Conservation (phyloP, 352 stramenopile species). For the Blastocystis sp. region DNA sequence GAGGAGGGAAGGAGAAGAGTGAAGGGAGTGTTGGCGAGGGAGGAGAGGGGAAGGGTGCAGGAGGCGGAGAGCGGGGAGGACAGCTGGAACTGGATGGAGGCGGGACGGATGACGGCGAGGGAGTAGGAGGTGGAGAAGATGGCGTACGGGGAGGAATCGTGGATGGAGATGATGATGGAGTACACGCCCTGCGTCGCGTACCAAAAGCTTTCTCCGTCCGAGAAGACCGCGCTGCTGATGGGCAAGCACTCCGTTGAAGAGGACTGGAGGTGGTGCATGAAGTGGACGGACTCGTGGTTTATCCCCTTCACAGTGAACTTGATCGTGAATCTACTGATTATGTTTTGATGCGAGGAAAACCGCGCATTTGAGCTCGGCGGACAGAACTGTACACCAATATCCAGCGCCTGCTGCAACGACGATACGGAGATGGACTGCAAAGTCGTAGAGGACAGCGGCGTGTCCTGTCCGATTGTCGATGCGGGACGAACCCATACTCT, state of each 20-base stretch:
- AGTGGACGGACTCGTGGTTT: not conserved
- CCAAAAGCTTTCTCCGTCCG: slow-evolving; percentile 15
- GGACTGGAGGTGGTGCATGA: not conserved
- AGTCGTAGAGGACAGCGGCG: not conserved
- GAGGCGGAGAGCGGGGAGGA: not conserved
- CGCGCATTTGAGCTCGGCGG: not conserved
- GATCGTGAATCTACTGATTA: not conserved
- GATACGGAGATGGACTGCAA: not conserved
- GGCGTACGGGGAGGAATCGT: slow-evolving; percentile 6
- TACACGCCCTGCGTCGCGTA: slow-evolving; percentile 25
- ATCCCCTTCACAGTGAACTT: slow-evolving; percentile 14
- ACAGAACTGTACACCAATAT: slow-evolving; percentile 23
- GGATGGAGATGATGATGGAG: not conserved
- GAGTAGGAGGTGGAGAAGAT: slow-evolving; percentile 46
- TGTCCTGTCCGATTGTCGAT: not conserved
- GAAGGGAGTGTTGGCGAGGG: not conserved
- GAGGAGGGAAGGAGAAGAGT: slow-evolving; percentile 13
- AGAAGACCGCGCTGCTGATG: slow-evolving; percentile 9
- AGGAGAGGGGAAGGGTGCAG: not conserved
- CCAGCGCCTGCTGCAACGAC: not conserved
- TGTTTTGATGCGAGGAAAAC: not conserved
- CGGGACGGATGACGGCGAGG: not conserved
- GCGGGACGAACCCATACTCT: not conserved
- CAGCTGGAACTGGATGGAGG: not conserved
- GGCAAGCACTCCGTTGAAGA: not conserved